Conservation (phyloP, 2,329 filamentous ascomycete species). For the Penicillium psychrosexuale region DNA sequence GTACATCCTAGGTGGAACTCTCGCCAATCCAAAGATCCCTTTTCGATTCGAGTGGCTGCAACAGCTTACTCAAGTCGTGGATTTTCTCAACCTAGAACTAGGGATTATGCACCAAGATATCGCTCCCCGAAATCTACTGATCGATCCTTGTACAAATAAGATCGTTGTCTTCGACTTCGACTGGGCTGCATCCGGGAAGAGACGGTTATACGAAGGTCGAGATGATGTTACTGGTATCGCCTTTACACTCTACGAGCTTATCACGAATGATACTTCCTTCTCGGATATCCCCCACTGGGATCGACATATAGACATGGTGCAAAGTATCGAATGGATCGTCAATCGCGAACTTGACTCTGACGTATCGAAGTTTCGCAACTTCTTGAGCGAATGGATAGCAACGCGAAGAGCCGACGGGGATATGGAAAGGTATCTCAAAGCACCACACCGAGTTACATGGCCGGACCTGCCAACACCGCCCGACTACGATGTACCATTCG, state of each 20-base stretch:
- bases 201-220: conserved; percentile 15
- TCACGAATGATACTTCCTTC: conserved; percentile 27
- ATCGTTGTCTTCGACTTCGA: conserved; percentile 29
- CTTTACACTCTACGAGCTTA: conserved; percentile 28
- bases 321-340: conserved; percentile 17
- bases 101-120: conserved; percentile 36
- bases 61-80: conserved; percentile 24
- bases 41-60: conserved; percentile 26
- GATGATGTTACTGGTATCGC: conserved; percentile 26
- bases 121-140: conserved; percentile 30
- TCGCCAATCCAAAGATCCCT: conserved; percentile 22
- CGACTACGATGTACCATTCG: conserved; percentile 19
- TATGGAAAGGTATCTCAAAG: conserved; percentile 19
- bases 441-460: conserved; percentile 16
- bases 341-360: conserved; percentile 18
- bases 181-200: conserved; percentile 18
- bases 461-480: conserved; percentile 13
- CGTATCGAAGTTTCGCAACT: conserved; percentile 17
- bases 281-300: conserved; percentile 24
- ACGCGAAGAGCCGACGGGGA: conserved; percentile 8
- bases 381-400: conserved; percentile 19
- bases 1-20: conserved; percentile 24
- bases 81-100: conserved; percentile 24
- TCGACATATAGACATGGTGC: conserved; percentile 22
- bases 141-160: conserved; percentile 22